Percentiles rank a stretch among this genome's conserved stretches.
phyloP scores from a whole-genome alignment of 371 early-diverging fungal genomes.

The Apophysomyces trapeziformis region DNA sequence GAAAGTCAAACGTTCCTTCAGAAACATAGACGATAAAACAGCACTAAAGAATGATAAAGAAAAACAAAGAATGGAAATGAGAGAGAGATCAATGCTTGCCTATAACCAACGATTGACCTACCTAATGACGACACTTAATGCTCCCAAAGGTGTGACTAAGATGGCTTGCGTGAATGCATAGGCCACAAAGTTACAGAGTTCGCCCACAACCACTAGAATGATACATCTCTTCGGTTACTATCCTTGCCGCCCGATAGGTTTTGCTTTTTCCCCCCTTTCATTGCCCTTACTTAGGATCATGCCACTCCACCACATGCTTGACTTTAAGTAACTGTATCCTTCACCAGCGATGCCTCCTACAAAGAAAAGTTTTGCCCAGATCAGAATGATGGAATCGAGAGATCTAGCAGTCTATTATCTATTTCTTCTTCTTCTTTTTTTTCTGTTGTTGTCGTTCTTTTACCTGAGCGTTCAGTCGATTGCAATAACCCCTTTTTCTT shows the following conservation, averaged over 20 bases:
- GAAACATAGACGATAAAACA: constrained; percentile 84
- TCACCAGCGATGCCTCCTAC: constrained; percentile 71
- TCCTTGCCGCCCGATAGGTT: neutral
- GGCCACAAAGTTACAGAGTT: constrained; percentile 92
- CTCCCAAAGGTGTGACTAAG: constrained; percentile 95
- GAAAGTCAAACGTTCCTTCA: constrained; percentile 82
- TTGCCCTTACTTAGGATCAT: constrained; percentile 71
- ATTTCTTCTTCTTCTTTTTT: neutral
- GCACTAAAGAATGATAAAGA: constrained; percentile 58
- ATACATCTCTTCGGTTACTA: neutral
- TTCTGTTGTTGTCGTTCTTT: neutral
- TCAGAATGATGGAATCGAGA: too few species aligned
- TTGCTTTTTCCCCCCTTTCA: neutral
- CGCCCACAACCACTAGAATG: constrained; percentile 77
- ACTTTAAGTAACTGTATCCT: constrained; percentile 82
- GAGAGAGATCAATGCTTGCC: neutral
- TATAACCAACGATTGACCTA: constrained; percentile 6
- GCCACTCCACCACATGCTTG: constrained; percentile 94
- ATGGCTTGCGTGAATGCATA: constrained; percentile 96
- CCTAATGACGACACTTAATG: constrained; percentile 78
- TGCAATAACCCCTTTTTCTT: constrained; percentile 92
- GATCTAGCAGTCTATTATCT: too few species aligned
- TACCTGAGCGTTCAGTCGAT: constrained; percentile 66
- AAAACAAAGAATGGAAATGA: neutral
- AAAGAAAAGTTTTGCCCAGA: neutral